phyloP scores from a whole-genome alignment of 306 rosid species.

The Astragalus glycyphyllos region DNA sequence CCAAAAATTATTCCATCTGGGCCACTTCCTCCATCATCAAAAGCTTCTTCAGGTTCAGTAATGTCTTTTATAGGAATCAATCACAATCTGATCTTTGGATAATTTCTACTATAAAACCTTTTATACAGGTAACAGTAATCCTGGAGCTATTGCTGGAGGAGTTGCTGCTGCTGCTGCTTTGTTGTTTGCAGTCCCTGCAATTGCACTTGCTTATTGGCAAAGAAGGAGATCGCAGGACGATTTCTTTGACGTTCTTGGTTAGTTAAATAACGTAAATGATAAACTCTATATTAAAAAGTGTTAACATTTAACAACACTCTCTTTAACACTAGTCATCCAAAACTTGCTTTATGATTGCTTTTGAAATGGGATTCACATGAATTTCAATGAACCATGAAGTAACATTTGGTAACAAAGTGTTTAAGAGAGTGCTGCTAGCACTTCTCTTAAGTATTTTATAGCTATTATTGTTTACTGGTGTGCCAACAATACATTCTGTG shows the following conservation, averaged over 20 bases:
- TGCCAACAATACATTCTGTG: constrained; percentile 26
- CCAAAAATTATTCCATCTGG: constrained; percentile 50
- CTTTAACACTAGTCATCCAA: too few relatives aligned
- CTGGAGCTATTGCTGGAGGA: constrained; percentile 96
- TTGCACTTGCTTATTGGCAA: constrained; percentile 85
- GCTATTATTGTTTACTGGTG: constrained; percentile 28
- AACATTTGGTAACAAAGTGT: too few relatives aligned
- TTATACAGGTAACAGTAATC: constrained; percentile 60
- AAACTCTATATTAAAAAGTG: too few relatives aligned
- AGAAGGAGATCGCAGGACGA: constrained; percentile 73
- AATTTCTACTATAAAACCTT: constrained; percentile 12
- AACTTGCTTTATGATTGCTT: too few relatives aligned
- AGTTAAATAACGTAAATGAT: constrained; percentile 45
- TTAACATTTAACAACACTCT: too few relatives aligned
- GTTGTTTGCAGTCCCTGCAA: constrained; percentile 88
- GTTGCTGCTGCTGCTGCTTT: constrained; percentile 93
- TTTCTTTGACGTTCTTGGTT: constrained; percentile 94
- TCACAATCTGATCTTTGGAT: constrained; percentile 20
- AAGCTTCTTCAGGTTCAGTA: constrained; percentile 55
- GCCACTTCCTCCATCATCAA: constrained; percentile 45
- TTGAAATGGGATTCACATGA: too few relatives aligned
- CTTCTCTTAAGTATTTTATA: neutral
- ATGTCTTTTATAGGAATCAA: constrained; percentile 33
- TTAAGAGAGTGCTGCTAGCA: too few relatives aligned
- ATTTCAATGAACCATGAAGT: too few relatives aligned